Evolutionary conservation across 805 yeast species (phyloP).

Genomic region (Candida silvicultrix): DNA sequence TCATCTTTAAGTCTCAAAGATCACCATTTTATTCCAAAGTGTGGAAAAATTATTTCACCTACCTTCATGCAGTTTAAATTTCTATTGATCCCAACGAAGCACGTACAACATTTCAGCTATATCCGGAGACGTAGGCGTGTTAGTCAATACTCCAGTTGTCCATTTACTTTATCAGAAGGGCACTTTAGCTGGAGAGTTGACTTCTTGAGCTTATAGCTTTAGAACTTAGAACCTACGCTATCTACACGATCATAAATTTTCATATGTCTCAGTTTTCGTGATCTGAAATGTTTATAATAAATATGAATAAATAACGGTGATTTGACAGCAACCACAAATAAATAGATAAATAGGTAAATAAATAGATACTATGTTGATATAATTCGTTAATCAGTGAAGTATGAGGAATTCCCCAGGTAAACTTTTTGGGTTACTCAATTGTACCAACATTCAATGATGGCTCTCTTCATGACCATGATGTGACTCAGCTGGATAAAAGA

Average conservation of each 20-base stretch:
- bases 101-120: no score
- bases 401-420: no score
- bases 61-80: not conserved
- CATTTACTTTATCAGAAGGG: no score
- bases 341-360: constrained; percentile 6
- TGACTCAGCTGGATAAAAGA: constrained; percentile 12
- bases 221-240: no score
- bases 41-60: not conserved
- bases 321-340: not conserved
- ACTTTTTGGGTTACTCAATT: no score
- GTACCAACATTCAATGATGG: constrained; percentile 1
- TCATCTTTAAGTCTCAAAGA: not conserved
- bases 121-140: no score
- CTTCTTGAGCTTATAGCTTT: no score
- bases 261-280: not conserved
- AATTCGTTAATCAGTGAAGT: no score
- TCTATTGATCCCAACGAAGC: not conserved
- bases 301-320: not conserved
- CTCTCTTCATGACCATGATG: constrained; percentile 9
- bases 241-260: not conserved
- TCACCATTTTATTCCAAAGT: not conserved
- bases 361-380: no score
- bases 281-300: not conserved
- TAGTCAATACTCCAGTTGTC: no score
- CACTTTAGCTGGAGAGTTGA: no score